Evolutionary conservation across 2,329 filamentous ascomycete species (phyloP).

Genomic region (Fusarium sp.): DNA sequence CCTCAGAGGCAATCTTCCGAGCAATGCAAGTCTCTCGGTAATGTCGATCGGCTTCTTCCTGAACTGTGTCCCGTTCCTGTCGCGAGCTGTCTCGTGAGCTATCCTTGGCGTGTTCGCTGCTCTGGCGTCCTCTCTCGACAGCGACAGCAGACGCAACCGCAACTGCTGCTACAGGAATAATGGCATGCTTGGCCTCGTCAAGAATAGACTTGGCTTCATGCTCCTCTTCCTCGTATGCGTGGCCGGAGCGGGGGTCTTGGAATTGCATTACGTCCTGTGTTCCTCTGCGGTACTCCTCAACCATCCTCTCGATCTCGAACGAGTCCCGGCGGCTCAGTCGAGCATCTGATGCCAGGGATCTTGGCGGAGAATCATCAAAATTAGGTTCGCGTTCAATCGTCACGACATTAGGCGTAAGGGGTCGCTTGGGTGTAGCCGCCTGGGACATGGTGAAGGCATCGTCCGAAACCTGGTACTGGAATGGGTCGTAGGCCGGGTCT

Average conservation of each 20-base stretch:
- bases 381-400: conserved; percentile 63
- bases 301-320: conserved; percentile 54
- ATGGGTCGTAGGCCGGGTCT: conserved; percentile 59
- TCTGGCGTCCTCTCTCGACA: conserved; percentile 50
- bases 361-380: conserved; percentile 52
- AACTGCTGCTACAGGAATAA: conserved; percentile 57
- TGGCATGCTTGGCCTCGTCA: conserved; percentile 57
- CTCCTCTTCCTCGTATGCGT: conserved; percentile 51
- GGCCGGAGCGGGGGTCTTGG: conserved; percentile 32
- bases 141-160: conserved; percentile 58
- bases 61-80: conserved; percentile 55
- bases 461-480: conserved; percentile 64
- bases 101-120: background rate
- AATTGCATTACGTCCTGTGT: conserved; percentile 28
- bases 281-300: conserved; percentile 44
- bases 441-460: conserved; percentile 60
- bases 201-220: conserved; percentile 55
- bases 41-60: conserved; percentile 64
- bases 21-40: conserved; percentile 65
- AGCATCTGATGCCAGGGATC: conserved; percentile 41
- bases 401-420: conserved; percentile 59
- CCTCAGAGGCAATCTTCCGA: conserved; percentile 61
- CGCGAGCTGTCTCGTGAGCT: conserved; percentile 47
- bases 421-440: conserved; percentile 50
- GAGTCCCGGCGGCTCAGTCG: conserved; percentile 60